phyloP scores from a whole-genome alignment of 2,329 filamentous ascomycete species.

The Calonectria pteridis region DNA sequence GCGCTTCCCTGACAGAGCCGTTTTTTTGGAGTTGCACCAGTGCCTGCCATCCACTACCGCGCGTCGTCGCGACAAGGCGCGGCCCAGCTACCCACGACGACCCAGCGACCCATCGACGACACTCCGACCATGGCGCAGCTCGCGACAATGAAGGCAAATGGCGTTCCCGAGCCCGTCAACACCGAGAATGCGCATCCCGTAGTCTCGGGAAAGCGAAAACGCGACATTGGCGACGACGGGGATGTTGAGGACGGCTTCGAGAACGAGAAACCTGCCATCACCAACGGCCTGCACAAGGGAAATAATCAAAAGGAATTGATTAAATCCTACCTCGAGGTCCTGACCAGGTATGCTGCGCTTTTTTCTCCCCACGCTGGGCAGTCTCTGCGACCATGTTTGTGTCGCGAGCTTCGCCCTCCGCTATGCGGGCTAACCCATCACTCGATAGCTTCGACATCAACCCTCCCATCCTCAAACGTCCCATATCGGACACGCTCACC shows the following conservation, averaged over 20 bases:
- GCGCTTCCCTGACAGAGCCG: constrained; percentile 52
- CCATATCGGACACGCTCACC: constrained; percentile 58
- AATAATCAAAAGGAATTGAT: constrained; percentile 53
- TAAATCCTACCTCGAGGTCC: constrained; percentile 52
- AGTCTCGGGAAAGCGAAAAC: constrained; percentile 68
- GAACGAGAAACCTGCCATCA: constrained; percentile 40
- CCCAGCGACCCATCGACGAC: constrained; percentile 38
- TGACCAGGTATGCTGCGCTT: constrained; percentile 52
- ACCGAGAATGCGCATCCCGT: constrained; percentile 48
- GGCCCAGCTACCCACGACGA: constrained; percentile 46
- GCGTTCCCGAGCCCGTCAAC: constrained; percentile 53
- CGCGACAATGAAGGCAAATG: constrained; percentile 55
- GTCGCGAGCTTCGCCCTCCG: constrained; percentile 22
- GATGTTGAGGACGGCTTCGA: constrained; percentile 47
- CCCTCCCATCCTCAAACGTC: constrained; percentile 67
- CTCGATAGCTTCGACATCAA: constrained; percentile 64
- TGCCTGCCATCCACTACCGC: constrained; percentile 51
- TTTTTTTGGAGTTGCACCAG: constrained; percentile 57
- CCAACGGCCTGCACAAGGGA: constrained; percentile 42
- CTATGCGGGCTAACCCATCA: constrained; percentile 47
- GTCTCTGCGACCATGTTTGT: constrained; percentile 23
- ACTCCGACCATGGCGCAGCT: constrained; percentile 57
- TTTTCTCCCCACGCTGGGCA: constrained; percentile 17
- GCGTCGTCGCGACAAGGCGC: constrained; percentile 58
- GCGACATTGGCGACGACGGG: constrained; percentile 61